Conservation (phyloP, 2,329 filamentous ascomycete species). For the Xylaria sp. region DNA sequence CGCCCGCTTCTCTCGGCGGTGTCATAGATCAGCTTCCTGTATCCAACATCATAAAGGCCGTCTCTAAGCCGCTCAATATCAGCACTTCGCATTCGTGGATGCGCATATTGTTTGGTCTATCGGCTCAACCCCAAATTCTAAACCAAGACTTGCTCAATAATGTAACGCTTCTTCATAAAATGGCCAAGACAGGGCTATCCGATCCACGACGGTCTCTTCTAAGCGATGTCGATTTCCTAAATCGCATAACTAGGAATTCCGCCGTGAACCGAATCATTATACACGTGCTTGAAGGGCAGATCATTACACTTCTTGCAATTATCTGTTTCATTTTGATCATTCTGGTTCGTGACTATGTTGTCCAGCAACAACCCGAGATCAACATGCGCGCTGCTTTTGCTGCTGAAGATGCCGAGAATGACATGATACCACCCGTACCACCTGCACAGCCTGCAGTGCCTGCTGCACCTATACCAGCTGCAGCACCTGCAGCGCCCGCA, state of each 20-base stretch:
- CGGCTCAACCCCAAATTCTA: slow-evolving; percentile 36
- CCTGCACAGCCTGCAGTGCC: slow-evolving; percentile 8
- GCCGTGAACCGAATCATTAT: slow-evolving; percentile 82
- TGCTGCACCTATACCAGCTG: slow-evolving; percentile 23
- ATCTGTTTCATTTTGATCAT: slow-evolving; percentile 97
- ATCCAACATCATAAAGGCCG: slow-evolving; percentile 45
- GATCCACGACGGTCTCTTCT: slow-evolving; percentile 59
- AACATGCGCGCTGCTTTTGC: slow-evolving; percentile 79
- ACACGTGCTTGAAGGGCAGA: slow-evolving; percentile 87
- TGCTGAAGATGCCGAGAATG: slow-evolving; percentile 58
- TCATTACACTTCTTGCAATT: slow-evolving; percentile 92
- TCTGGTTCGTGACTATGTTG: slow-evolving; percentile 95
- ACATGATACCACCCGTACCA: slow-evolving; percentile 37
- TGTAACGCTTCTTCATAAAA: slow-evolving; percentile 39
- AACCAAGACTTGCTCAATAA: slow-evolving; percentile 42
- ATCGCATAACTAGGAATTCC: slow-evolving; percentile 74
- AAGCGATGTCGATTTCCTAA: slow-evolving; percentile 67
- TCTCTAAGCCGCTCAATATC: slow-evolving; percentile 50
- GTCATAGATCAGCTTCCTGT: slow-evolving; percentile 53
- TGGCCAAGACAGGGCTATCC: slow-evolving; percentile 35
- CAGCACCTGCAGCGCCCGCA: slow-evolving; percentile 22
- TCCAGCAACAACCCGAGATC: slow-evolving; percentile 94
- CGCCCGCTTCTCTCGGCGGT: slow-evolving; percentile 52
- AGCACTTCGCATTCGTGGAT: slow-evolving; percentile 51
- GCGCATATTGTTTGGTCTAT: slow-evolving; percentile 46